Conservation (phyloP, 805 yeast genomes). For the Saccharomycopsis fodiens region DNA sequence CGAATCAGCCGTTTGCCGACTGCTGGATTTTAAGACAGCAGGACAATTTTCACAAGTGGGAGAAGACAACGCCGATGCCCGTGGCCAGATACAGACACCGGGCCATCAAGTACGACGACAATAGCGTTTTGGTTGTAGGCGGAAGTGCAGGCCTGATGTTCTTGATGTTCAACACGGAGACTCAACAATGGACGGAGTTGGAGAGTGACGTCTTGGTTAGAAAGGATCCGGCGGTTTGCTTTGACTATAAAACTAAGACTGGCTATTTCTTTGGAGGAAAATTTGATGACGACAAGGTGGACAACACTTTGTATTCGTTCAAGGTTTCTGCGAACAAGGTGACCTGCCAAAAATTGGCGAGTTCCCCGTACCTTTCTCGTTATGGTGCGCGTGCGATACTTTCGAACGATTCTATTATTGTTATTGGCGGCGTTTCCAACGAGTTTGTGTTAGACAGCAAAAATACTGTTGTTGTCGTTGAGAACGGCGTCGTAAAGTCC, state of each 20-base stretch:
- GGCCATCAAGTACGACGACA: not conserved
- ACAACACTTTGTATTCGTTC: constrained; percentile 28
- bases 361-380: constrained; percentile 33
- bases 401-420: constrained; percentile 29
- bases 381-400: constrained; percentile 40
- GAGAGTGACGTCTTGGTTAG: constrained; percentile 23
- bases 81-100: constrained; percentile 20
- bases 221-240: constrained; percentile 23
- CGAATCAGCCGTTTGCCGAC: constrained; percentile 39
- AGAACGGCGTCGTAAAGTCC: constrained; percentile 13
- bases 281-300: constrained; percentile 25
- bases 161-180: constrained; percentile 1
- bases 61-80: constrained; percentile 31
- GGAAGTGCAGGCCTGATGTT: not conserved
- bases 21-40: constrained; percentile 31
- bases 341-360: constrained; percentile 20
- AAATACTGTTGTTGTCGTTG: constrained; percentile 29
- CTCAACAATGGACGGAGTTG: constrained; percentile 8
- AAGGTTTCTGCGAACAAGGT: constrained; percentile 22
- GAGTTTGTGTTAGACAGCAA: constrained; percentile 27
- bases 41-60: constrained; percentile 33
- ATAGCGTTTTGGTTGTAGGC: not conserved
- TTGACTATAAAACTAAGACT: constrained; percentile 21
- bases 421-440: constrained; percentile 55
- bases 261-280: constrained; percentile 48